Evolutionary conservation across 1,284 basidiomycete species (phyloP), one percentile per base, ranked within the genome.

Genomic region (Rhodotorula sp.): DNA sequence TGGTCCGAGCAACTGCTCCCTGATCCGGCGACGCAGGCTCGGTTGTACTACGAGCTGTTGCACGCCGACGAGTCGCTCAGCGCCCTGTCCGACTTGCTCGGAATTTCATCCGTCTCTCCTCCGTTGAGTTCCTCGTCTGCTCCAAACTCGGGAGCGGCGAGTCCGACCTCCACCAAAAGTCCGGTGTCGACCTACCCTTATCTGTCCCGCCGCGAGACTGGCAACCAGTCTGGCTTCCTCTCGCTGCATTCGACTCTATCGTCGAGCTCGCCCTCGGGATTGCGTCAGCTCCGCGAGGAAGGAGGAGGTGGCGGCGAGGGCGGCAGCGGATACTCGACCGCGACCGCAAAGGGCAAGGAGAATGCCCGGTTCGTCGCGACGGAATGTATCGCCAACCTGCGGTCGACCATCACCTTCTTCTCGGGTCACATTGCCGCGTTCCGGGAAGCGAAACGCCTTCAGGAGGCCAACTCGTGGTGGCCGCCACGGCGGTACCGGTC

Each of bases 1-100:
- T 79, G 79, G 79, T 72, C 71, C 26, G 79, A 79, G 45, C 64
- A 69, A 12, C 56, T 79, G 58, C 72, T 79, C 42, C 69, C 71
- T 0, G 62, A 67, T 26, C 33, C 69, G 0, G 46, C 69, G 5
- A 72, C 69, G 3, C 65, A 71, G 12, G 68, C 76, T 4, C 68
- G 69, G 30, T 69, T 79, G 3, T 75, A 75, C 67, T 79, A 76
- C 71, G 78, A 79, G 65, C 68, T 78, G 22, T 65, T 79, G 6
- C 74, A 76, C 55, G 73, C 78, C 29, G 77, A 78, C 22, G 37
- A 61, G 15, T 72, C 70, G 29, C 64, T 79, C 26, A 26, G 64
- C 48, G 70, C 77, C 57, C 70, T 79, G 24, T 69, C 75, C 33
- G 68, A 71, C 46, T 67, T 78, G 20, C 67, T 68, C 68, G 70